phyloP scores from a whole-genome alignment of 2,329 filamentous ascomycete genomes.

The Ramularia collo-cygni region DNA sequence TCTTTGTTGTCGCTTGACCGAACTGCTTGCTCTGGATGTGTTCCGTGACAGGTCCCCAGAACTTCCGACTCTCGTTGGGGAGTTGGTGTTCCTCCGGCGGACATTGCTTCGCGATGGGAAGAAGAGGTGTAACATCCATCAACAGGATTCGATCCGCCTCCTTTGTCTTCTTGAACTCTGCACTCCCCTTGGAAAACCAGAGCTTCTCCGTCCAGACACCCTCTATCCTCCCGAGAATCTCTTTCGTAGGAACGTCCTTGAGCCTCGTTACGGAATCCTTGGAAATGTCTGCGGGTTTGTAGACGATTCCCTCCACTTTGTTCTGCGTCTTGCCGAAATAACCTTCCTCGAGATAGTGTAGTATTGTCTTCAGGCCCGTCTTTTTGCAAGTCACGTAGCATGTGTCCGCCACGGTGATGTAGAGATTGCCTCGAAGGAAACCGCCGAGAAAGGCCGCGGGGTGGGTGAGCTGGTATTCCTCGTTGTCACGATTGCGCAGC shows the following conservation, averaged over 20 bases:
- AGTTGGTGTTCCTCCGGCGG: slow-evolving; percentile 74
- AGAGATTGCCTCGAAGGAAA: slow-evolving; percentile 77
- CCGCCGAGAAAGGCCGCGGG: slow-evolving; percentile 89
- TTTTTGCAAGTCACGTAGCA: slow-evolving; percentile 86
- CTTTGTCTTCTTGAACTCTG: slow-evolving; percentile 39
- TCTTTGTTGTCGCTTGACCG: slow-evolving; percentile 73
- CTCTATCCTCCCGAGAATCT: slow-evolving; percentile 73
- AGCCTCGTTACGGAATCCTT: slow-evolving; percentile 75
- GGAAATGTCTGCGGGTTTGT: slow-evolving; percentile 72
- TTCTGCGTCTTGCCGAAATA: slow-evolving; percentile 92
- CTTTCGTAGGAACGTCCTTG: slow-evolving; percentile 78
- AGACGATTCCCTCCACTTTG: slow-evolving; percentile 83
- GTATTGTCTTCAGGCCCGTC: slow-evolving; percentile 82
- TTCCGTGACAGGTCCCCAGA: slow-evolving; percentile 82
- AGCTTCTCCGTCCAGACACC: slow-evolving; percentile 77
- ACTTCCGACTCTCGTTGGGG: slow-evolving; percentile 78
- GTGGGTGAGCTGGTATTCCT: slow-evolving; percentile 92
- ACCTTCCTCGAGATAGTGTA: slow-evolving; percentile 89
- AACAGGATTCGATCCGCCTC: slow-evolving; percentile 61
- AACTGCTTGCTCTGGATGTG: slow-evolving; percentile 81
- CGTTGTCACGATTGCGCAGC: slow-evolving; percentile 68
- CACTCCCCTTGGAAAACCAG: slow-evolving; percentile 49
- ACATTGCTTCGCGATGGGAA: slow-evolving; percentile 68
- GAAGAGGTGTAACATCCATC: slow-evolving; percentile 80
- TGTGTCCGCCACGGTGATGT: slow-evolving; percentile 81